Evolutionary conservation across 495 filamentous ascomycete species (phyloP).

Genomic region (Neohortaea acidophila): DNA sequence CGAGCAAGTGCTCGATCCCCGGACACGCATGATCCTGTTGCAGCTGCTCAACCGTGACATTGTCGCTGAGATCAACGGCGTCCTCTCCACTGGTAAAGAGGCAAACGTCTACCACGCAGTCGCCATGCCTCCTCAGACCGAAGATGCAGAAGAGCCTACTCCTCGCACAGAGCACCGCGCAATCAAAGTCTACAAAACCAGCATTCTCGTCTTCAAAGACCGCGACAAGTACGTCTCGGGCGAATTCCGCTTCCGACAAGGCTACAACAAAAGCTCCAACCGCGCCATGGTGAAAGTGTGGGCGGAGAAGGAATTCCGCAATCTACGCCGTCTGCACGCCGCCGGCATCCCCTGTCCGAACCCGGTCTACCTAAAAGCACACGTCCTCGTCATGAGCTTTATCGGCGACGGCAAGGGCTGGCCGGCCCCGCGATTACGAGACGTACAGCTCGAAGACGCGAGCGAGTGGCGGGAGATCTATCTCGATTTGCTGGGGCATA

Average conservation of each 20-base stretch:
- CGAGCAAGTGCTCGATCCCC: conserved; percentile 84
- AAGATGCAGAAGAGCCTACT: conserved; percentile 25
- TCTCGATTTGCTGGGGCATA: conserved; percentile 66
- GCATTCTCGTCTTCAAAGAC: conserved; percentile 93
- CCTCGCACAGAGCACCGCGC: conserved; percentile 47
- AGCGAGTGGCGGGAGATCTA: conserved; percentile 61
- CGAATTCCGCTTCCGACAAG: conserved; percentile 67
- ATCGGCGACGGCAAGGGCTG: conserved; percentile 74
- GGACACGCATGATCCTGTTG: conserved; percentile 84
- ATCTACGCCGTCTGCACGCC: conserved; percentile 63
- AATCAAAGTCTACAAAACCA: conserved; percentile 97
- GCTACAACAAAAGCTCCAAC: conserved; percentile 82
- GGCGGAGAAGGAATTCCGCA: conserved; percentile 97
- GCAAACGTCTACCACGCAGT: conserved; percentile 89
- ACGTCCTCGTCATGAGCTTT: conserved; percentile 89
- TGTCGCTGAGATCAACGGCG: conserved; percentile 75
- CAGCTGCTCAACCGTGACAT: conserved; percentile 83
- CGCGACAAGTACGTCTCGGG: conserved; percentile 86
- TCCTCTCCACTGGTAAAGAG: conserved; percentile 89
- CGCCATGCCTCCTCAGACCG: conserved; percentile 26
- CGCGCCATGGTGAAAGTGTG: conserved; percentile 93
- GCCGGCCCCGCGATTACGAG: conserved; percentile 68
- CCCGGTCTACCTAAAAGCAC: conserved; percentile 68
- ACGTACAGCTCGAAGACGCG: conserved; percentile 48
- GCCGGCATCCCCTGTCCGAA: conserved; percentile 85